A percentile compares a stretch with the other conserved stretches of the same genome.
phyloP scores from a whole-genome alignment of 768 basidiomycete genomes.

The Phylloporus sp. region DNA sequence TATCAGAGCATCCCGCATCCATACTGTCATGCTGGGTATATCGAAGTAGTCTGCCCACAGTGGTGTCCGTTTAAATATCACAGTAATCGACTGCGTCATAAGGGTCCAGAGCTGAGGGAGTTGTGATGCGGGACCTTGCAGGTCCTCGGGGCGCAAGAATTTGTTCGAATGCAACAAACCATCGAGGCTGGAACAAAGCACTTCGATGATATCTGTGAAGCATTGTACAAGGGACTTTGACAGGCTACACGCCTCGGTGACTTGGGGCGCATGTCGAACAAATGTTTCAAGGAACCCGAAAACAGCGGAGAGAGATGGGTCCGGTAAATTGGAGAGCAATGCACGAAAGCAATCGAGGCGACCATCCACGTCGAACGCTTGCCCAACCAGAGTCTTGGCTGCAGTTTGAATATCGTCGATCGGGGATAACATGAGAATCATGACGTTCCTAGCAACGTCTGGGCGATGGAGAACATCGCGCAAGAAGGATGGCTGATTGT shows the following conservation, averaged over 20 bases:
- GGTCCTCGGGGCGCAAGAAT: constrained; percentile 47
- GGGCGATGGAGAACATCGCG: constrained; percentile 52
- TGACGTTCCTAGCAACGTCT: constrained; percentile 56
- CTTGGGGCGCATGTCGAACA: constrained; percentile 50
- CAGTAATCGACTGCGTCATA: constrained; percentile 74
- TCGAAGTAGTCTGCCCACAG: constrained; percentile 80
- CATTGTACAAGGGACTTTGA: constrained; percentile 90
- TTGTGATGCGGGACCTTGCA: constrained; percentile 44
- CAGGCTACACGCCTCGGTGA: constrained; percentile 85
- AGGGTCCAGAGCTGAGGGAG: constrained; percentile 75
- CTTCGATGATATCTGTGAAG: constrained; percentile 89
- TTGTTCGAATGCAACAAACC: constrained; percentile 59
- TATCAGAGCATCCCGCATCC: constrained; percentile 98
- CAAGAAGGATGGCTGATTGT: constrained; percentile 48
- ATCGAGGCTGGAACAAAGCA: constrained; percentile 68
- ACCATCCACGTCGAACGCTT: constrained; percentile 86
- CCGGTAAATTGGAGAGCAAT: constrained; percentile 64
- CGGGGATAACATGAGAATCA: constrained; percentile 78
- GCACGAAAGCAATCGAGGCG: constrained; percentile 85
- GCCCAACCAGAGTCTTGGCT: constrained; percentile 75
- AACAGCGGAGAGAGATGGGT: constrained; percentile 66
- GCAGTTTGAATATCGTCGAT: constrained; percentile 68
- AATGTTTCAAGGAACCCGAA: constrained; percentile 66
- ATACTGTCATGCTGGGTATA: constrained; percentile 81
- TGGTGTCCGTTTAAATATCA: constrained; percentile 83